Base-by-base conservation (phyloP, 2,329 filamentous ascomycete species). In the Diplocarpon mali region DNA sequence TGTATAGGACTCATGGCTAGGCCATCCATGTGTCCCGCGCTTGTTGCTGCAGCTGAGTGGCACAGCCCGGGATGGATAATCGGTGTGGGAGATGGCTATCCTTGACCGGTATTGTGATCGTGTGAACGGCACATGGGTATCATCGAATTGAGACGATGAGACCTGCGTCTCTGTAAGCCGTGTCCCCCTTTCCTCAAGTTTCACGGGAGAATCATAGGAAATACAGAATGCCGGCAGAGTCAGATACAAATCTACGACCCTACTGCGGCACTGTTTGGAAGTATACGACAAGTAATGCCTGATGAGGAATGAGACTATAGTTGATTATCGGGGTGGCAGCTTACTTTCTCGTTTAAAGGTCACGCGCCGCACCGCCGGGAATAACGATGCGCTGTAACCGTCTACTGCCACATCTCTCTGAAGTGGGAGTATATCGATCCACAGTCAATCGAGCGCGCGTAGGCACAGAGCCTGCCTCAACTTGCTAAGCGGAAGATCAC, bases 1-100 rank as follows among this genome's bases (percentile, higher is more conserved):
- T 15, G 28, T 37, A 44, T 45, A 47, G 45, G 38, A 28, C 30
- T 14, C 3, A 14, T 15, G 17, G n/a, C n/a, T n/a, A n/a, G n/a
- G n/a, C n/a, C n/a, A 11, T 38, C 12, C 15, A 11, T 24, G 5
- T 24, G n/a, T 24, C 37, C 40, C 46, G 54, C 52, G 57, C 54
- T 55, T 57, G 57, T 57, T 55, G 54, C 56, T 60, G 57, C 56
- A 58, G 54, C 40, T 39, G 20, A 37, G 50, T 44, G 57, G 55
- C 56, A 56, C 54, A 49, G 55, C 50, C 49, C 47, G 47, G 40
- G 37, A 31, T 35, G 30, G 40, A 50, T 47, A 46, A 50, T 28
- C 29, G 40, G 39, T 20, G 34, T 39, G 37, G 42, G 17, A 24
- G 16, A 17, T 12, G 8, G 20, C 24, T 17, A 48, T 40, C 50